Evolutionary conservation across 305 asterid species (phyloP).

Genomic region (Rubia balearica): DNA sequence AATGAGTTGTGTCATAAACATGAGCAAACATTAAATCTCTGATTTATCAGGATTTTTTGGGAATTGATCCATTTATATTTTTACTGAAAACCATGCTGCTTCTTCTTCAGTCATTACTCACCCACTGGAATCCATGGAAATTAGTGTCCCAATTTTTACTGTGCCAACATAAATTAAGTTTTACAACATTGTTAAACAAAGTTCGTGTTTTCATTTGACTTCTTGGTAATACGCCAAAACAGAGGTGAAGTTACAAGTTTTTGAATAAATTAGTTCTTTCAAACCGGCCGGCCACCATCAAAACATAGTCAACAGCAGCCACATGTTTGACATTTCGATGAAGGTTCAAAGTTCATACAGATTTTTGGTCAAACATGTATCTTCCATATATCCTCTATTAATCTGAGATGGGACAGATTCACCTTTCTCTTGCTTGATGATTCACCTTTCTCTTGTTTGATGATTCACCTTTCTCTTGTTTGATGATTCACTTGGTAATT

Average conservation of each 20-base stretch:
- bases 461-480: no score
- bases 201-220: background rate
- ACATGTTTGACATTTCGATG: background rate
- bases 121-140: background rate
- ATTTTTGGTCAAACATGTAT: background rate
- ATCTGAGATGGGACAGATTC: no score
- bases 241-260: background rate
- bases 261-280: background rate
- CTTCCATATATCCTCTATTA: background rate
- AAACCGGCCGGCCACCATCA: conserved; percentile 7
- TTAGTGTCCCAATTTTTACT: background rate
- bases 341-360: background rate
- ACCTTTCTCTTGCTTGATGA: no score
- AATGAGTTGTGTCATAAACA: conserved; percentile 14
- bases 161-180: background rate
- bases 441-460: no score
- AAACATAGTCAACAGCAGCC: background rate
- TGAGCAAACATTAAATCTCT: conserved; percentile 20
- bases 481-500: no score
- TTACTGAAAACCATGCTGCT: conserved; percentile 30
- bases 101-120: conserved; percentile 2
- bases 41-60: conserved; percentile 11
- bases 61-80: conserved; percentile 23
- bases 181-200: background rate
- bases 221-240: background rate